Conservation (phyloP, 2,329 filamentous ascomycete genomes). For the Scedosporium aurantiacum region DNA sequence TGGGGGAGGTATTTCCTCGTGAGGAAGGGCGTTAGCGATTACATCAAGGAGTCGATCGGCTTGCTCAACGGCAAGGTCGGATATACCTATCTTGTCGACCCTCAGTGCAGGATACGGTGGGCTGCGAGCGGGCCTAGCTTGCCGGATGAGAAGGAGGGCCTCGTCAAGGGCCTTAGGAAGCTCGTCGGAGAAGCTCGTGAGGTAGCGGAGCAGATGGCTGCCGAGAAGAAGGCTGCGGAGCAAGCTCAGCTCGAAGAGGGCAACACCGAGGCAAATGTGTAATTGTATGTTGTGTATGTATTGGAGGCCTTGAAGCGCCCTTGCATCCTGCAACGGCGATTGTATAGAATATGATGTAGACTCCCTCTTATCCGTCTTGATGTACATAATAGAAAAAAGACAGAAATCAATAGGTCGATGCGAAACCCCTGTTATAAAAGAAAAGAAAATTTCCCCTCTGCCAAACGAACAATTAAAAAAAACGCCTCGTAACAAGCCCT, state of each 20-base stretch:
- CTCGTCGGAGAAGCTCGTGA: constrained; percentile 48
- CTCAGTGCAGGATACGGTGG: constrained; percentile 84
- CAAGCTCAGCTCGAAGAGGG: neutral
- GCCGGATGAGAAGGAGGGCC: constrained; percentile 52
- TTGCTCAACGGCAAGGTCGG: constrained; percentile 84
- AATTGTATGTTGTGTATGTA: neutral
- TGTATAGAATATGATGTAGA: constrained; percentile 6
- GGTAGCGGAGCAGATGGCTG: constrained; percentile 19
- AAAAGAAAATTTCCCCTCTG: neutral
- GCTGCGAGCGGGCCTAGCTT: constrained; percentile 67
- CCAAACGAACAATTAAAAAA: neutral
- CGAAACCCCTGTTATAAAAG: neutral
- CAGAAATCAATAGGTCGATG: constrained; percentile 20
- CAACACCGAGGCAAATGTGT: neutral
- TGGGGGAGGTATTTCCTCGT: constrained; percentile 54
- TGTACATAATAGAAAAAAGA: constrained; percentile 19
- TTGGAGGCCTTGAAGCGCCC: neutral
- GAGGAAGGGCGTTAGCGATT: constrained; percentile 43
- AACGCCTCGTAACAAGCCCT: neutral
- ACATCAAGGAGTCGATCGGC: constrained; percentile 52
- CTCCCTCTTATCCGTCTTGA: constrained; percentile 17
- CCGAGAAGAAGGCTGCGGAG: constrained; percentile 7
- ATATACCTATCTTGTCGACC: constrained; percentile 85
- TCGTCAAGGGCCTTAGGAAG: constrained; percentile 53
- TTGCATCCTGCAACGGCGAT: neutral